Conservation (phyloP, 192 early-diverging fungal genomes). For the Coemansia interrupta region DNA sequence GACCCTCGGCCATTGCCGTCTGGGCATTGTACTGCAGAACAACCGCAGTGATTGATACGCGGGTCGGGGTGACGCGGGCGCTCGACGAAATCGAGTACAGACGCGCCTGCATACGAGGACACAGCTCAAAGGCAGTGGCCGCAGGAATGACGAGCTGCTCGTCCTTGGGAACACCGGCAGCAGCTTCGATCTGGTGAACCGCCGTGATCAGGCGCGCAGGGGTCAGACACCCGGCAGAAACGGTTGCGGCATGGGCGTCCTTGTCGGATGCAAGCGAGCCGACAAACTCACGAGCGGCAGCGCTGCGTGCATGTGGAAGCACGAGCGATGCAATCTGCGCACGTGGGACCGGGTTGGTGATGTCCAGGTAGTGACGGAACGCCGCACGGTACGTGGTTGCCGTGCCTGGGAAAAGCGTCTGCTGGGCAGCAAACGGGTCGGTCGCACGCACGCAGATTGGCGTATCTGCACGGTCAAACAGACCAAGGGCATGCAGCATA, state of each 20-base stretch:
- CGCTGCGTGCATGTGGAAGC: conserved; percentile 58
- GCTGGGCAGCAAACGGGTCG: conserved; percentile 71
- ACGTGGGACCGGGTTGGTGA: conserved; percentile 69
- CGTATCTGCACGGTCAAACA: conserved; percentile 65
- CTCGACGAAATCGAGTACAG: conserved; percentile 98
- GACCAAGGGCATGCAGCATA: conserved; percentile 60
- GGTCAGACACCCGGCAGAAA: conserved; percentile 63
- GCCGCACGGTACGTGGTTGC: conserved; percentile 80
- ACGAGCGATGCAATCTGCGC: conserved; percentile 61
- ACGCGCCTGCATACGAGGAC: conserved; percentile 78
- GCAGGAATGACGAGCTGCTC: conserved; percentile 66
- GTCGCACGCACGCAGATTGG: conserved; percentile 68
- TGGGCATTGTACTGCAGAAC: conserved; percentile 70
- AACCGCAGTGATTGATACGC: conserved; percentile 82
- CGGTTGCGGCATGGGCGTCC: conserved; percentile 60
- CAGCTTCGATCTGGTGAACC: conserved; percentile 56
- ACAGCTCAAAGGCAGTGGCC: conserved; percentile 75
- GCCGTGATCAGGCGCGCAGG: conserved; percentile 71
- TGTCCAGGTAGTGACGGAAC: conserved; percentile 89
- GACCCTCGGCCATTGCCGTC: conserved; percentile 6
- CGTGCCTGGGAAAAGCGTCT: conserved; percentile 82
- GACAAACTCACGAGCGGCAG: conserved; percentile 54
- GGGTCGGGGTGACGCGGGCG: conserved; percentile 68
- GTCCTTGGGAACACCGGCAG: conserved; percentile 20
- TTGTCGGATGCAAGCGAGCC: conserved; percentile 63